A percentile compares a stretch with the other conserved stretches of the same genome.
These are phyloP conservation scores for Aegilops bicornis DNA, from an alignment of 176 grass and related monocot genomes.

Conservation along the genomic window DNA sequence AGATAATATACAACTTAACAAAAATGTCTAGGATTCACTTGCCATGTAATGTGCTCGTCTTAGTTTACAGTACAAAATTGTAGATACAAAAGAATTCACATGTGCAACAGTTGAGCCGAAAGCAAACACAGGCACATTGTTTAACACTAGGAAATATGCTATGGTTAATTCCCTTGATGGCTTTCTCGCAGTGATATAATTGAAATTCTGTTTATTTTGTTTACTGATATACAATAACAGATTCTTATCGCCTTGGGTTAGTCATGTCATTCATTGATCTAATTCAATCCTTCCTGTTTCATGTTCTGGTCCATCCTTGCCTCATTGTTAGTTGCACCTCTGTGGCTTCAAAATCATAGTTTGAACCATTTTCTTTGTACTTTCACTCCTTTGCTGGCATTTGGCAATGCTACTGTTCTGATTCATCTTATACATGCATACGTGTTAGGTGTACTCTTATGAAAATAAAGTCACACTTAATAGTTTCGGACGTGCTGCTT, in stretches of 20 bases:
- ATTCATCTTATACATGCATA: background rate
- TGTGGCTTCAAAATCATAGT: background rate
- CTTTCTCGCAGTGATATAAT: background rate
- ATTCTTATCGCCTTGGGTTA: background rate
- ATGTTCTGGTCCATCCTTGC: background rate
- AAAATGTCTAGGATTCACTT: background rate
- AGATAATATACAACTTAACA: background rate
- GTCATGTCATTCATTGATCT: background rate
- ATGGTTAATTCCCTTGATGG: background rate
- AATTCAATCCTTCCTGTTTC: background rate
- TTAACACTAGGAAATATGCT: background rate
- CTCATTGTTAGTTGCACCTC: background rate
- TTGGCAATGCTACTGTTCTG: background rate
- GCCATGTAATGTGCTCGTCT: too few species aligned
- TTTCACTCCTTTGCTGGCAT: background rate
- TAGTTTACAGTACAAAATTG: background rate
- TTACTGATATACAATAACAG: background rate
- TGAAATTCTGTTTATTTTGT: background rate
- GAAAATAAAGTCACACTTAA: background rate
- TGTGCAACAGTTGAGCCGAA: background rate
- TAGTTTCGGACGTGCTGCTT: background rate
- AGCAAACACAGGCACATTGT: background rate
- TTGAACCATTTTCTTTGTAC: background rate
- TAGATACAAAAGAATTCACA: slow-evolving; percentile 7
- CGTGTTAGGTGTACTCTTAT: background rate